Conservation (phyloP, 495 filamentous ascomycete species). For the Podospora appendiculata region DNA sequence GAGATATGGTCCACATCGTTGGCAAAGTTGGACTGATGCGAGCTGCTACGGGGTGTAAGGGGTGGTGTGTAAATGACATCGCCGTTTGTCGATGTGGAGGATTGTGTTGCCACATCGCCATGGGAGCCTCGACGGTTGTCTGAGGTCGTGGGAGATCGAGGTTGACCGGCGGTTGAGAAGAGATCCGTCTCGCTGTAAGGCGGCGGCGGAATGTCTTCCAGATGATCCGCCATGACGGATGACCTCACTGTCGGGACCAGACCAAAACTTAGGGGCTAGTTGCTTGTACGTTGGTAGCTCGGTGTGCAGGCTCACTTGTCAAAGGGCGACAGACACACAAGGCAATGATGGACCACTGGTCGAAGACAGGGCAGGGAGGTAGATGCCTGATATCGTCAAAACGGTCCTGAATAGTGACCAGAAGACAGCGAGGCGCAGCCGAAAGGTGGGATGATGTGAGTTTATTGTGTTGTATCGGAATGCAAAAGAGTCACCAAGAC, state of each 20-base stretch:
- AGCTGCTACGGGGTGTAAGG: slow-evolving; percentile 29
- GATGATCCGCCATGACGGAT: slow-evolving; percentile 12
- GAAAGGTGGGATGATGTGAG: slow-evolving; percentile 5
- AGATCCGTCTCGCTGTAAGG: slow-evolving; percentile 45
- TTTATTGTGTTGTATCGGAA: slow-evolving; percentile 5
- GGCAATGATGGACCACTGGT: no score
- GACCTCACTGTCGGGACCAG: no score
- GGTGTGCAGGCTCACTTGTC: no score
- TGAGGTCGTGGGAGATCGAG: slow-evolving; percentile 3
- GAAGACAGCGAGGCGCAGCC: not conserved
- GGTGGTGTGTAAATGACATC: slow-evolving; percentile 41
- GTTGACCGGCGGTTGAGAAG: slow-evolving; percentile 26
- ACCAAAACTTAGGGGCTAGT: no score
- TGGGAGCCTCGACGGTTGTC: slow-evolving; percentile 11
- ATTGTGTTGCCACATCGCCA: slow-evolving; percentile 15
- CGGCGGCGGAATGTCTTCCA: slow-evolving; percentile 34
- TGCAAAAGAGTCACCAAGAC: slow-evolving; percentile 4
- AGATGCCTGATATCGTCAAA: not conserved
- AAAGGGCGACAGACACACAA: no score
- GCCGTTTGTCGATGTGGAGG: slow-evolving; percentile 27
- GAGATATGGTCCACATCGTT: slow-evolving; percentile 18
- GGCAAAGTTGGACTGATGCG: slow-evolving; percentile 20
- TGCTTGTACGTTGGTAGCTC: no score
- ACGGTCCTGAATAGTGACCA: not conserved
- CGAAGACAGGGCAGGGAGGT: not conserved